Evolutionary conservation across 2,329 filamentous ascomycete species (phyloP).

Genomic region (Penicillium oxalicum): DNA sequence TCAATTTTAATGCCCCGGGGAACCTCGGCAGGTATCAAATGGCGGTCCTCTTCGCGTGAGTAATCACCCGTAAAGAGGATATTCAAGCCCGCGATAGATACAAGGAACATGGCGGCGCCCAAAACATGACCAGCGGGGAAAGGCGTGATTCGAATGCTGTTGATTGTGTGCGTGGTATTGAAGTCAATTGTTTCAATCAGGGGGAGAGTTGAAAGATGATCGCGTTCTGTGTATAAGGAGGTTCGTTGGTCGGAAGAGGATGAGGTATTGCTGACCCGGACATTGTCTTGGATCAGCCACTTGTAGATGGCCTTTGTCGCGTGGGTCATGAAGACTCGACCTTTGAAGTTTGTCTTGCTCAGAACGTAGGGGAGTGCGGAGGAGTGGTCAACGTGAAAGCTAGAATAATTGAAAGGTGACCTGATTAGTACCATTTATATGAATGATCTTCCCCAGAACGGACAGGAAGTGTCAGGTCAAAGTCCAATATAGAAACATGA

Average conservation of each 20-base stretch:
- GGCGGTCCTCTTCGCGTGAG: slow-evolving; percentile 88
- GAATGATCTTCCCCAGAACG: slow-evolving; percentile 33
- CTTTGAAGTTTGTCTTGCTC: slow-evolving; percentile 95
- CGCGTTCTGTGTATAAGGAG: slow-evolving; percentile 84
- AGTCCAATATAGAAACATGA: too few species aligned
- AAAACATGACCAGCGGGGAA: slow-evolving; percentile 98
- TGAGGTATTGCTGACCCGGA: slow-evolving; percentile 71
- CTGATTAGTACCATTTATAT: slow-evolving; percentile 4
- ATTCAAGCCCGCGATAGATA: slow-evolving; percentile 94
- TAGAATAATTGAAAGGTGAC: slow-evolving; percentile 39
- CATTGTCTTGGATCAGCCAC: slow-evolving; percentile 96
- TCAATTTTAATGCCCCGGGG: slow-evolving; percentile 87
- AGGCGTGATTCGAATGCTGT: slow-evolving; percentile 91
- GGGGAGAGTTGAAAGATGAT: slow-evolving; percentile 88
- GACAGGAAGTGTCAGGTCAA: slow-evolving; percentile 20
- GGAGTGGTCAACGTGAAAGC: slow-evolving; percentile 98
- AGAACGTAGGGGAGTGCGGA: slow-evolving; percentile 96
- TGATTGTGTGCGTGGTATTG: slow-evolving; percentile 94
- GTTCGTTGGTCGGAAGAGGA: slow-evolving; percentile 58
- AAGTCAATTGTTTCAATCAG: slow-evolving; percentile 97
- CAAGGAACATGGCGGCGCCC: slow-evolving; percentile 94
- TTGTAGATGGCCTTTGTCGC: slow-evolving; percentile 99
- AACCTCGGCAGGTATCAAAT: slow-evolving; percentile 89
- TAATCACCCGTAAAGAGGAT: slow-evolving; percentile 98
- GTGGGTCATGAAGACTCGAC: slow-evolving; percentile 97